A percentile compares a stretch with the other conserved stretches of the same genome.
Evolutionary conservation across 495 filamentous ascomycete species (phyloP).

Genomic region (Halenospora varia): DNA sequence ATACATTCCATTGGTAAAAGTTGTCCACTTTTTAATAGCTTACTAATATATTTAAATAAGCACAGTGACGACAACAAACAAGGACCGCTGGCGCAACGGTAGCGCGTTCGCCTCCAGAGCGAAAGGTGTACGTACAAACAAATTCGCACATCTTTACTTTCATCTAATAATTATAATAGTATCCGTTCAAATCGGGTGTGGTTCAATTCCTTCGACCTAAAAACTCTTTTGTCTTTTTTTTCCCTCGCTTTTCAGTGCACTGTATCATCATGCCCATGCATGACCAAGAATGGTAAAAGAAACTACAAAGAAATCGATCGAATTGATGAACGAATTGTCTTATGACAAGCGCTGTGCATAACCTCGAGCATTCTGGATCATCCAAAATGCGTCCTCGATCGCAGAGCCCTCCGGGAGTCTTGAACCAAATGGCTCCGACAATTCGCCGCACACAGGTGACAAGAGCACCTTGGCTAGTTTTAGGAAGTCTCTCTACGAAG

Average conservation of each 20-base stretch:
- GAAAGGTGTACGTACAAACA: not conserved
- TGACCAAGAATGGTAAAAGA: no score
- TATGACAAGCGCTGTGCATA: not conserved
- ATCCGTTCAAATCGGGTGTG: no score
- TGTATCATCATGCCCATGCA: not conserved
- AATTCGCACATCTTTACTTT: not conserved
- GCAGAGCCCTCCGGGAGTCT: constrained; percentile 1
- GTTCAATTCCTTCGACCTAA: not conserved
- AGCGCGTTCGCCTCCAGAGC: no score
- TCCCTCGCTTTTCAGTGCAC: not conserved
- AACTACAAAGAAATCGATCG: not conserved
- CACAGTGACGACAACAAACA: not conserved
- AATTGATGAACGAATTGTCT: not conserved
- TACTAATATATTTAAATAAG: not conserved
- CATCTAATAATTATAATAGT: not conserved
- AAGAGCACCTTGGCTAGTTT: constrained; percentile 7
- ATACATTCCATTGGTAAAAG: not conserved
- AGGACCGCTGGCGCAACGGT: not conserved
- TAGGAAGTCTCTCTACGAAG: constrained; percentile 6
- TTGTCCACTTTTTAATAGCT: not conserved
- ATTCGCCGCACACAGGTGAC: not conserved
- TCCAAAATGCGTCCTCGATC: not conserved
- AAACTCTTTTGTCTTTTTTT: not conserved
- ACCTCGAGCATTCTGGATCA: constrained; percentile 2
- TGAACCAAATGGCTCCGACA: not conserved